phyloP scores from a whole-genome alignment of 129 eudicot genomes.

The Artemisia tridentata region DNA sequence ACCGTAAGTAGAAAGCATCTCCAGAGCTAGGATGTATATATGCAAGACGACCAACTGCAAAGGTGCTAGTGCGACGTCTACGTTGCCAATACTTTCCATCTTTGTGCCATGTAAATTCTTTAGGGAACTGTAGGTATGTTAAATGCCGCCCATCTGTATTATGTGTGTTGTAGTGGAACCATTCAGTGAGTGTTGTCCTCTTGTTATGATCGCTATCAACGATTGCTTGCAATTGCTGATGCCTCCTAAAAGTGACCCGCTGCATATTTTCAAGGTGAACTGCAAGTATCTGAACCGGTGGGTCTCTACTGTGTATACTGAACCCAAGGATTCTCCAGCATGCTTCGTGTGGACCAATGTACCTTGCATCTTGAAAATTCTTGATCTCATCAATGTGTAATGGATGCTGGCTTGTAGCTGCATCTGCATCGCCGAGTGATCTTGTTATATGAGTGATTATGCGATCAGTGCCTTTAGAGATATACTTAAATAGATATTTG shows the following conservation, averaged over 20 bases:
- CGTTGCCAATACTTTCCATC: neutral
- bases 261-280: conserved; percentile 25
- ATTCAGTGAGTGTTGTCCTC: conserved; percentile 1
- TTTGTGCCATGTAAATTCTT: neutral
- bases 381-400: neutral
- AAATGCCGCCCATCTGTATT: neutral
- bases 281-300: neutral
- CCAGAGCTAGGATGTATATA: neutral
- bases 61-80: neutral
- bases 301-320: neutral
- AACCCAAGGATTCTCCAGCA: neutral
- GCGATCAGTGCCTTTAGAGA: neutral
- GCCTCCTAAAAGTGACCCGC: neutral
- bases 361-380: neutral
- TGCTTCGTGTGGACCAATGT: neutral
- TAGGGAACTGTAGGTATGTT: neutral
- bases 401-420: no score
- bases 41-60: neutral
- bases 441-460: no score
- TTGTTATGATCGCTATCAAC: neutral
- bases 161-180: neutral
- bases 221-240: neutral
- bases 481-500: neutral
- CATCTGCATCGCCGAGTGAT: neutral
- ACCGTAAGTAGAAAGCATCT: neutral